Evolutionary conservation across 1,284 basidiomycete species (phyloP), one percentile per base, ranked within the genome.

Genomic region (Cystobasidiaceae sp.): DNA sequence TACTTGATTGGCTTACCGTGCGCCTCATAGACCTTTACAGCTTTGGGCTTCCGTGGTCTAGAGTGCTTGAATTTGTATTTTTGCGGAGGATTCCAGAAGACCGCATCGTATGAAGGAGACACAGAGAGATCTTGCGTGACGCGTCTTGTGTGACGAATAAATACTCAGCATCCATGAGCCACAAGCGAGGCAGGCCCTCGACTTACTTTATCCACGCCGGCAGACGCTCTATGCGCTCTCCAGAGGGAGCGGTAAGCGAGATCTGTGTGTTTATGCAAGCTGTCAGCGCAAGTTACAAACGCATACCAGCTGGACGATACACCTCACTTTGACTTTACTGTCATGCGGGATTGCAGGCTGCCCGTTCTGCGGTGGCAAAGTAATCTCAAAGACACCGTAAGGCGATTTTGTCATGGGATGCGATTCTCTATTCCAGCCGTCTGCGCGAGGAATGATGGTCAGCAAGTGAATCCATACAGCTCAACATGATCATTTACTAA

Each of bases 1-100:
- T n/a, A n/a, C n/a, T n/a, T n/a, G n/a, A n/a, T n/a, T n/a, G n/a
- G n/a, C n/a, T 57, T 46, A 80, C 80, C 79, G 74, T 98, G 94
- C 0, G 94, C 94, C 76, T 98, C 94, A 75, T 98, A 98, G 66
- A 98, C 93, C 73, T 88, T 88, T 60, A 89, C 78, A 33, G 86
- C 84, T 28, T 81, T 80, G 2, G 89, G 86, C 70, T 84, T 83
- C 0, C 83, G 80, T 7, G 89, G 90, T 8, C 83, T 81, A 43
- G 82, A 70, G 75, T 96, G 82, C 78, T 92, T 96, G 81, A 96
- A 93, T 30, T 80, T 79, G 80, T 97, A 96, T 50, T 76, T 81
- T 70, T 90, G 77, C 25, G 91, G 85, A 0, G 94, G 94, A 75
- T 97, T 97, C 94, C 94, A 98, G 79, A 97, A 97, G n/a, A 91